phyloP scores from a whole-genome alignment of 805 yeast species.

The Wickerhamiella azymoides region DNA sequence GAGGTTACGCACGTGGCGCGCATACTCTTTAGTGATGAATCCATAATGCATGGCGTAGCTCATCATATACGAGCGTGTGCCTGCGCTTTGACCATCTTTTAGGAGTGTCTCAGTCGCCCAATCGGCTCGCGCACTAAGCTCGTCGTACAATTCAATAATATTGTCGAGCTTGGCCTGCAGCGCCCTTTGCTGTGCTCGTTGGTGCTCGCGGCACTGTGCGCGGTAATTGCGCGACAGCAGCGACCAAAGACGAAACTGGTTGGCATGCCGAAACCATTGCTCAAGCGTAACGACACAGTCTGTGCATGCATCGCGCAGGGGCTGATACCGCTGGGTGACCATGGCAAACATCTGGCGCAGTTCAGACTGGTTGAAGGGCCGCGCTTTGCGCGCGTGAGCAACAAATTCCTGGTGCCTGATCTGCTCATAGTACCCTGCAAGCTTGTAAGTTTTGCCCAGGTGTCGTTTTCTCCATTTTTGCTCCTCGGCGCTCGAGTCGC shows the following conservation, averaged over 20 bases:
- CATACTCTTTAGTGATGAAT: conserved; percentile 13
- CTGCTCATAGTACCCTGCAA: background rate
- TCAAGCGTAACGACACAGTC: conserved; percentile 12
- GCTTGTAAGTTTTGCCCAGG: background rate
- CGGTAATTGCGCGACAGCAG: conserved; percentile 10
- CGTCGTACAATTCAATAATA: conserved; percentile 6
- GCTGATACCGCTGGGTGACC: conserved; percentile 11
- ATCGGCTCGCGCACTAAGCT: conserved; percentile 6
- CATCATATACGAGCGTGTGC: conserved; percentile 8
- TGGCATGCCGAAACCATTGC: conserved; percentile 18
- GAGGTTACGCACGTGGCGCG: conserved; percentile 12
- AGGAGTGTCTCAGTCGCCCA: conserved; percentile 4
- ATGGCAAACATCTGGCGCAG: conserved; percentile 10
- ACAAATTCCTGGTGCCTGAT: conserved; percentile 3
- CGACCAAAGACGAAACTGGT: conserved; percentile 14
- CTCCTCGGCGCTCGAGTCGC: too few species aligned
- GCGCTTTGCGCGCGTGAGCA: background rate
- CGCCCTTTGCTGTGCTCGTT: conserved; percentile 4
- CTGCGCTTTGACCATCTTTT: conserved; percentile 2
- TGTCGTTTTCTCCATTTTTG: background rate
- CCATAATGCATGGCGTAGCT: conserved; percentile 14
- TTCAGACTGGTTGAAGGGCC: background rate
- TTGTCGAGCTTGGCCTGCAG: conserved; percentile 10
- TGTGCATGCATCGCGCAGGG: conserved; percentile 9
- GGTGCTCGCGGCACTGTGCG: conserved; percentile 1